Evolutionary conservation across 495 filamentous ascomycete species (phyloP), one percentile per base, ranked within the genome.

Genomic region (Annulohypoxylon moriforme): DNA sequence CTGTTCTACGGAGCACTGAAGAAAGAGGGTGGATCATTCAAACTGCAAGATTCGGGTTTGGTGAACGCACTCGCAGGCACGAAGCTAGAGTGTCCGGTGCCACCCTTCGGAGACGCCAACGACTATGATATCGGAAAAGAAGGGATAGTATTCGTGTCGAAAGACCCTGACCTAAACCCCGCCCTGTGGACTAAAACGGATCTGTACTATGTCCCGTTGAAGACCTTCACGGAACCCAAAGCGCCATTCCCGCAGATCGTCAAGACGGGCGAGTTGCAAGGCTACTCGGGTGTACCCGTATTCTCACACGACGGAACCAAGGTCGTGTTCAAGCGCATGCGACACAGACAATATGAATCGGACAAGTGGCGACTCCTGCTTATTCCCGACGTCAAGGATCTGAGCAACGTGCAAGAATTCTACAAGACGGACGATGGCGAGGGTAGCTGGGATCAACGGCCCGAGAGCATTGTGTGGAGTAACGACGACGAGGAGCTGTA

Each of bases 291-390:
- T 0, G 88, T 84, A 5, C 95, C 95, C 0, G 87, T 89, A 4
- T 91, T 97, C 67, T 93, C 92, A 2, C 89, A 91, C 16, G 86
- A 90, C 72, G 93, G 92, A 1, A 86, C 83, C 55, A 85, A 85
- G 50, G 86, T 94, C 8, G 94, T 90, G n/a, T 94, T 97, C 68
- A 87, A 94, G 44, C 86, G 90, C 33, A 94, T 94, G 92, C 84
- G 86, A 24, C 82, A 89, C 67, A 88, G 91, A 71, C 93, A 93
- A 22, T 97, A 98, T 76, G 95, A 98, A 80, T 91, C 91, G 9
- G 95, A 98, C 81, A 92, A 93, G 79, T 92, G 94, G 52, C 85
- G 92, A 3, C 85, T 97, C 3, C 78, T 98, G 58, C 80, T 97
- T 13, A 65, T 89, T 6, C 82, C 83, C 1, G 82, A 89, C 76